Evolutionary conservation across 2,329 filamentous ascomycete species (phyloP), one percentile per base, ranked within the genome.

Genomic region (Ampelomyces quisqualis): DNA sequence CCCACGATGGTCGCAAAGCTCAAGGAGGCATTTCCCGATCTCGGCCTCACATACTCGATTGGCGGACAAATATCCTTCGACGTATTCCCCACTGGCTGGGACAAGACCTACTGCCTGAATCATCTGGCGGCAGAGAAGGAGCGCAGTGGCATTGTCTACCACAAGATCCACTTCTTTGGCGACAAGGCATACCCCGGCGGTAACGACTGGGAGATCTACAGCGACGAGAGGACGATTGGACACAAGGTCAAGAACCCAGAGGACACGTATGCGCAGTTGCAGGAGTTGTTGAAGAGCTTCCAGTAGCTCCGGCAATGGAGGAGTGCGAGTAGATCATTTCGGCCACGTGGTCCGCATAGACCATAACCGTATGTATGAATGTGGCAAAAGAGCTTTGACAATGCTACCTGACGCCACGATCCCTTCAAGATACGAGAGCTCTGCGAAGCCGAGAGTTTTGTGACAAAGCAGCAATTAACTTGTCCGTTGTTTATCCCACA

Each of bases 1-100:
- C 78, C 80, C 60, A 84, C 78, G 60, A 84, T 98, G 64, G 86
- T 97, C 43, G 78, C 77, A 52, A 80, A 78, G 49, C 76, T 97
- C 63, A 85, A 81, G 72, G 83, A 90, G 72, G 79, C 84, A 58
- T 97, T 98, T 71, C 79, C 82, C 2, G 82, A 95, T 69, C 75
- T 88, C 50, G 89, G 88, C 23, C 76, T 97, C 60, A 96, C 88
- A 80, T 96, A 86, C 77, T 91, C 89, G 50, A 95, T 98, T 60
- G 93, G 93, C 58, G 93, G 93, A 38, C 89, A 96, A 68, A 96
- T 98, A 72, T 96, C 90, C 45, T 98, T 98, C 70, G 93, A 98
- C 67, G 87, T 97, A 61, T 98, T 98, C 79, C 93, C 93, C 51
- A 81, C 77, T 2, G 93, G 93, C 64, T 98, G 93, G 93, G 93